Percentiles rank a stretch among this genome's conserved stretches.
These are phyloP conservation scores for Durusdinium trenchii DNA, from an alignment of 73 alveolate species.

Conservation along the genomic window DNA sequence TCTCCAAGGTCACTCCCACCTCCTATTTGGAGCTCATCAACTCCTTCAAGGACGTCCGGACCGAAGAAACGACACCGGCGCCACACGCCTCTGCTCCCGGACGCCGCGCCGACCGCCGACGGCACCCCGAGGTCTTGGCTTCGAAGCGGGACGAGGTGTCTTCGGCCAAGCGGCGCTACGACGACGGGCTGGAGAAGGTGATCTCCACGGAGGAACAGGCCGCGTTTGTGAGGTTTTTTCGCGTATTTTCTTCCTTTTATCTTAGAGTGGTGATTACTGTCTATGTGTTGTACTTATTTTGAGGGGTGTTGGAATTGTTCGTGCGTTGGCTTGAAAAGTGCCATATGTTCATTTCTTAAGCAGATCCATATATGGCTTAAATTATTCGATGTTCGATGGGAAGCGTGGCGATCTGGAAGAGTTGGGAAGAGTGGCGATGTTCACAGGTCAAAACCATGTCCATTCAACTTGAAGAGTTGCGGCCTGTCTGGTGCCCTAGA, in stretches of 20 bases:
- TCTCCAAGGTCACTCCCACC: slow-evolving; percentile 99
- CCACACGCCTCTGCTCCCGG: not conserved
- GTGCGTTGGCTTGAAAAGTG: not conserved
- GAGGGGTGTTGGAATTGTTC: not conserved
- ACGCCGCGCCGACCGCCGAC: not conserved
- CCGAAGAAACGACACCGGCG: not conserved
- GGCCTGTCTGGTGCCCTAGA: slow-evolving; percentile 96
- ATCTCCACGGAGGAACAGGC: slow-evolving; percentile 97
- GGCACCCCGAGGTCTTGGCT: slow-evolving; percentile 69
- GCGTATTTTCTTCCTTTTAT: no score
- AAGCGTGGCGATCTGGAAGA: no score
- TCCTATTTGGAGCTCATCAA: slow-evolving; percentile 99
- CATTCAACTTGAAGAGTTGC: slow-evolving; percentile 97
- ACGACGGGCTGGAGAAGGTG: slow-evolving; percentile 98
- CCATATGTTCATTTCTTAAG: no score
- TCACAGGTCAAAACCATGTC: slow-evolving; percentile 97
- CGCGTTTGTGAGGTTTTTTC: not conserved
- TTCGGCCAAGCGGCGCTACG: slow-evolving; percentile 96
- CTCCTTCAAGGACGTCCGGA: slow-evolving; percentile 97
- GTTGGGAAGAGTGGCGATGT: not conserved
- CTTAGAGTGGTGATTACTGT: no score
- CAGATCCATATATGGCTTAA: no score
- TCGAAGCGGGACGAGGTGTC: slow-evolving; percentile 87
- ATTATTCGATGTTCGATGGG: not conserved
- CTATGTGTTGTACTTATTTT: no score